phyloP scores from a whole-genome alignment of 2,329 filamentous ascomycete species.

The Ascochyta rabiei region DNA sequence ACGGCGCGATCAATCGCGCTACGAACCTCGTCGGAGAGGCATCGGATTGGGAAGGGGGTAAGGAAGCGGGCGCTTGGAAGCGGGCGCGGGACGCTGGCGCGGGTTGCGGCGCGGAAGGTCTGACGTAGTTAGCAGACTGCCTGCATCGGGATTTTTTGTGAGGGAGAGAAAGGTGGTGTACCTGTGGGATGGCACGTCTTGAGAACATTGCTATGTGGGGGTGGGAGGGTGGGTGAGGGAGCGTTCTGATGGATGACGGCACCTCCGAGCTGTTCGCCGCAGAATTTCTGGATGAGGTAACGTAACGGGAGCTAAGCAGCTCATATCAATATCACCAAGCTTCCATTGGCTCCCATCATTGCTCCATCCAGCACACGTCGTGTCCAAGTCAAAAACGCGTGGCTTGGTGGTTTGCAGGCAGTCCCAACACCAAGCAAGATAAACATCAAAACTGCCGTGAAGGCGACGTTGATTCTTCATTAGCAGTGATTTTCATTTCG shows the following conservation, averaged over 20 bases:
- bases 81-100: constrained; percentile 34
- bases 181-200: constrained; percentile 46
- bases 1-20: constrained; percentile 91
- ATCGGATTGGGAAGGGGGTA: constrained; percentile 61
- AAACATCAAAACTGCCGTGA: too few species aligned
- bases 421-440: too few species aligned
- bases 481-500: neutral
- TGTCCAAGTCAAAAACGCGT: neutral
- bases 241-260: constrained; percentile 22
- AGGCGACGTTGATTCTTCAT: too few species aligned
- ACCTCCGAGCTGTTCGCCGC: constrained; percentile 31
- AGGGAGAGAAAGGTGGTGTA: constrained; percentile 17
- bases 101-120: constrained; percentile 47
- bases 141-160: neutral
- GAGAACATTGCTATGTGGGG: constrained; percentile 43
- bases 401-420: too few species aligned
- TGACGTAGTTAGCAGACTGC: constrained; percentile 12
- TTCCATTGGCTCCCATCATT: constrained; percentile 2
- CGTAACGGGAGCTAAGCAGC: constrained; percentile 19
- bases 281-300: constrained; percentile 35
- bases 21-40: constrained; percentile 80
- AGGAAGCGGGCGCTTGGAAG: constrained; percentile 52
- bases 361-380: neutral
- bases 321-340: constrained; percentile 24
- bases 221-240: neutral